Evolutionary conservation across 164 flowering plant genomes (phyloP).

Genomic region (Amborella trichopoda): DNA sequence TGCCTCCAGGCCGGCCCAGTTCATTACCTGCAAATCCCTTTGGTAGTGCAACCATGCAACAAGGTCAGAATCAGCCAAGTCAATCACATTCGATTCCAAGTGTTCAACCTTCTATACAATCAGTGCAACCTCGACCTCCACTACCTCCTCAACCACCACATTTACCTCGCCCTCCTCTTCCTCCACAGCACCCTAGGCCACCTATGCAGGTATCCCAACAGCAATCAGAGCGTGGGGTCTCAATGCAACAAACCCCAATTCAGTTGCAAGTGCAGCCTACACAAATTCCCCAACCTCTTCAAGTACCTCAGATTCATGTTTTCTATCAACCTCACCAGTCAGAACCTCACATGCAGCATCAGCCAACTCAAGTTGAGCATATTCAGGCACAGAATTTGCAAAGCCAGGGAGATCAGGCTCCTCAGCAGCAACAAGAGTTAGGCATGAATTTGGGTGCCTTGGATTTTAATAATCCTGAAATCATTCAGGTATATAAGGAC

Average conservation of each 20-base stretch:
- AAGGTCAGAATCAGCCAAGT: slow-evolving; percentile 30
- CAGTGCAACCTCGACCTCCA: slow-evolving; percentile 50
- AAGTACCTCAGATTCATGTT: slow-evolving; percentile 35
- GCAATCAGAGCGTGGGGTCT: slow-evolving; percentile 38
- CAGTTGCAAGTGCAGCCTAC: slow-evolving; percentile 46
- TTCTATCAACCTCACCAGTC: slow-evolving; percentile 55
- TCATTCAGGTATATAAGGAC: slow-evolving; percentile 69
- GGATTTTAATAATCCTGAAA: slow-evolving; percentile 77
- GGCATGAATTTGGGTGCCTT: slow-evolving; percentile 67
- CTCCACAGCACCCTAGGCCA: slow-evolving; percentile 72
- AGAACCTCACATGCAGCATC: slow-evolving; percentile 28
- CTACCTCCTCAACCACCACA: slow-evolving; percentile 91
- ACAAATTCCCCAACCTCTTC: slow-evolving; percentile 62
- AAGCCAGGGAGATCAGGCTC: slow-evolving; percentile 30
- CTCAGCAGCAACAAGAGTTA: slow-evolving; percentile 53
- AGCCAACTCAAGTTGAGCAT: slow-evolving; percentile 34
- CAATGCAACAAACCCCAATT: slow-evolving; percentile 40
- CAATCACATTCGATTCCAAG: slow-evolving; percentile 31
- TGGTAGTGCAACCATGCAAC: slow-evolving; percentile 34
- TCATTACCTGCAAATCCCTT: slow-evolving; percentile 33
- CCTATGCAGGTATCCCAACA: slow-evolving; percentile 41
- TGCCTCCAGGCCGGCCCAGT: slow-evolving; percentile 39
- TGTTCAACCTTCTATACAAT: slow-evolving; percentile 29
- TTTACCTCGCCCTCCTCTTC: slow-evolving; percentile 56
- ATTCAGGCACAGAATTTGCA: slow-evolving; percentile 23